Evolutionary conservation across 1,139 yeast species (phyloP).

Genomic region (Spathaspora sp.): DNA sequence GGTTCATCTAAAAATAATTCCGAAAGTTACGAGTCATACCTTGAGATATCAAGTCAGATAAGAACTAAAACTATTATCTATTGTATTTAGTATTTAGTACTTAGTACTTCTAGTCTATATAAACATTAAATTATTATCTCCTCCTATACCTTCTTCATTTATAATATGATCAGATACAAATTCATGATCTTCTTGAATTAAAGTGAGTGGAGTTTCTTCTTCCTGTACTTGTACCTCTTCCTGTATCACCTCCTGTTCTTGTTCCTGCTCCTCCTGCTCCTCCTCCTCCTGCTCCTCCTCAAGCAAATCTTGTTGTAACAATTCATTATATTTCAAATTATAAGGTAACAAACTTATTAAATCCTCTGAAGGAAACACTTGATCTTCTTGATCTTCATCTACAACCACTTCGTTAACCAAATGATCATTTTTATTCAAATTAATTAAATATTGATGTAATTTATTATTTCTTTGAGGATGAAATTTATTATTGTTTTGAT

Average conservation of each 20-base stretch:
- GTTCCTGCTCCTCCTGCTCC: constrained; percentile 7
- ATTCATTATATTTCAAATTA: constrained; percentile 28
- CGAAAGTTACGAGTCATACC: no score
- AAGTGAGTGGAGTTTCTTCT: background rate
- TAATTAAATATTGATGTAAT: constrained; percentile 24
- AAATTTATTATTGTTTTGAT: constrained; percentile 28
- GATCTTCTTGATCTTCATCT: constrained; percentile 12
- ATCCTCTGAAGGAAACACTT: constrained; percentile 21
- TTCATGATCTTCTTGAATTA: constrained; percentile 4
- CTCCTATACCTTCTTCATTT: constrained; percentile 18
- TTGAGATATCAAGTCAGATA: no score
- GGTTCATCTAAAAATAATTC: no score
- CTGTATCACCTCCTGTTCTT: constrained; percentile 7
- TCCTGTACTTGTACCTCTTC: constrained; percentile 6
- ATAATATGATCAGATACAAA: constrained; percentile 6
- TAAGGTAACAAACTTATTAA: constrained; percentile 28
- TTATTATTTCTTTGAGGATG: constrained; percentile 27
- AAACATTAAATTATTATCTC: constrained; percentile 15
- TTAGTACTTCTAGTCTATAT: background rate
- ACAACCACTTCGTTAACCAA: constrained; percentile 22
- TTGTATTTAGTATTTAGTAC: no score
- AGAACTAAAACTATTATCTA: no score
- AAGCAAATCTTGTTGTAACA: constrained; percentile 23
- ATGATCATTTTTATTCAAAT: constrained; percentile 30
- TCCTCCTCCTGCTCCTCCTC: constrained; percentile 7